These are phyloP conservation scores for Guyanaporus albipodus DNA, from an alignment of 768 basidiomycete species.

Conservation along the genomic window DNA sequence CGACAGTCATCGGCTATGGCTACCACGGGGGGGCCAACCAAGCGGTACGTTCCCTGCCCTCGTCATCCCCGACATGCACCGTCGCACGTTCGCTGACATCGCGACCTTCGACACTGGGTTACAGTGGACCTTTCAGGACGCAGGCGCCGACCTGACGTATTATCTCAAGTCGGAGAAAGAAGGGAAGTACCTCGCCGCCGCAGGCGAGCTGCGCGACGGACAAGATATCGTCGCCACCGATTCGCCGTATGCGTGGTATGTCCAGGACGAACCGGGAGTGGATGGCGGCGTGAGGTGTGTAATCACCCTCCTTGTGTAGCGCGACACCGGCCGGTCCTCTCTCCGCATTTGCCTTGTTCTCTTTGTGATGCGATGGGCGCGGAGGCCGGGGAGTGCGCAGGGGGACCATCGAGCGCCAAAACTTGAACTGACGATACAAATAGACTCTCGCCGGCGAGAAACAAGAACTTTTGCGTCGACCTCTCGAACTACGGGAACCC, in stretches of 20 bases:
- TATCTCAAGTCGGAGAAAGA: constrained; percentile 40
- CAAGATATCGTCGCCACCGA: constrained; percentile 36
- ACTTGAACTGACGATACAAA: too few species aligned
- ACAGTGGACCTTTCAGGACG: constrained; percentile 45
- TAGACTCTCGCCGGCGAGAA: constrained; percentile 44
- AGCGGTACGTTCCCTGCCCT: constrained; percentile 29
- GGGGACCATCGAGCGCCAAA: too few species aligned
- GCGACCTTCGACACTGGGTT: background rate
- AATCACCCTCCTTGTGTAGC: too few species aligned
- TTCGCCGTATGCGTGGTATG: constrained; percentile 44
- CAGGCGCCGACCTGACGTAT: constrained; percentile 27
- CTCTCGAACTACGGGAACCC: constrained; percentile 44
- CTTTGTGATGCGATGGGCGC: too few species aligned
- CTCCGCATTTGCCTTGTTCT: too few species aligned
- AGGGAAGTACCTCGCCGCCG: constrained; percentile 40
- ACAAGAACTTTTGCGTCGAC: constrained; percentile 43
- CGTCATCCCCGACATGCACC: background rate
- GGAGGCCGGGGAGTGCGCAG: too few species aligned
- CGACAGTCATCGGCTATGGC: constrained; percentile 47
- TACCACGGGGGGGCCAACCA: constrained; percentile 46
- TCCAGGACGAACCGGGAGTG: constrained; percentile 42
- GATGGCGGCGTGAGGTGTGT: constrained; percentile 41
- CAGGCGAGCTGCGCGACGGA: constrained; percentile 34
- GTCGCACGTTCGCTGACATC: too few species aligned
- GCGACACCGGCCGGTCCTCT: too few species aligned